Evolutionary conservation across 208 protist genomes (phyloP), one percentile per base, ranked within the genome.

Genomic region (Acanthamoeba polyphaga): DNA sequence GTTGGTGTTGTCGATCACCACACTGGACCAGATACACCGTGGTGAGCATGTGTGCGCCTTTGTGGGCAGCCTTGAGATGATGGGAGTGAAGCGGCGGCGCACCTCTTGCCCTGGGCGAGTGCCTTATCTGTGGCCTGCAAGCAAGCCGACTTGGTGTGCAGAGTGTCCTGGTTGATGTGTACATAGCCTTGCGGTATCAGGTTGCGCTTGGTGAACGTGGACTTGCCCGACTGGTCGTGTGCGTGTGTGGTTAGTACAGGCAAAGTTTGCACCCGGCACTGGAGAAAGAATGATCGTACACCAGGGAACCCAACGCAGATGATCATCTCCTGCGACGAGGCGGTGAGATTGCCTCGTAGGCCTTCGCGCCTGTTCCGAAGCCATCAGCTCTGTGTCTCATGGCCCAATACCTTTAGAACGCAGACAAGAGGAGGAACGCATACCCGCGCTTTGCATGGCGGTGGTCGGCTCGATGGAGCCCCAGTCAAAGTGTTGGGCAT

Each of bases 1-100:
- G 51, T 95, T 95, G 58, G 93, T 95, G 80, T 95, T 95, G 27
- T 95, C 93, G 29, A 95, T 80, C 13, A 95, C 93, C 49, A 95
- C 93, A 1, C 82, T 88, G 46, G 9, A 12, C 22, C 12, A 32
- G 0, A 2, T 24, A 60, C 15, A 27, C 1, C 22, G n/a, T n/a
- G 60, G 27, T 66, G 0, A 66, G 43, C 43, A 3, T 66, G 55
- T 10, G 2, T 5, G 6, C 43, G 43, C 43, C 43, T 49, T 49
- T 49, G 8, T 49, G 2, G 43, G 43, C 43, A 10, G 43, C 43
- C 43, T 13, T 24, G 55, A 3, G 55, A 60, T 6, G 19, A 22
- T n/a, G 55, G 2, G 55, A 13, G 55, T 60, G 55, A 0, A 60
- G 15, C 6, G 24, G 60, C 24, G 60, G 2, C 19, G n/a, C 19